These are phyloP conservation scores for Metschnikowia picachoensis DNA, from an alignment of 805 yeast species.

Conservation along the genomic window DNA sequence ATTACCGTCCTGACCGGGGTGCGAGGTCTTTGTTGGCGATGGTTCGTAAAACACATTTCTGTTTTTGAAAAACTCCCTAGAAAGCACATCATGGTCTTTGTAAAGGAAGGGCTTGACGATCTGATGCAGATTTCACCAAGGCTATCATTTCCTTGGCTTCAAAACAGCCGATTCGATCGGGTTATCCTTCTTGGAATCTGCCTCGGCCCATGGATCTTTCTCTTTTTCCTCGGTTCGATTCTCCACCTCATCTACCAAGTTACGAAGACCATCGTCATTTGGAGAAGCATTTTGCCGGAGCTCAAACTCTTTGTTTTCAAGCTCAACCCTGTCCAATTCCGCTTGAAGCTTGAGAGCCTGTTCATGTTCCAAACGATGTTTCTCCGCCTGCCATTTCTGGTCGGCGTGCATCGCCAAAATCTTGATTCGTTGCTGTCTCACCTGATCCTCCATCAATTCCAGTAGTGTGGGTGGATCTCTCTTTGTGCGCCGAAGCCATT, in stretches of 20 bases:
- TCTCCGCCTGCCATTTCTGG: conserved; percentile 37
- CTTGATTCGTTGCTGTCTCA: conserved; percentile 52
- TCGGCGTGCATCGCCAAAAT: conserved; percentile 46
- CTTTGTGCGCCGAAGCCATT: conserved; percentile 72
- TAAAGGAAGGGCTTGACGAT: no score
- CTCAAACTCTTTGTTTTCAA: conserved; percentile 12
- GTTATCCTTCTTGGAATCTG: conserved; percentile 23
- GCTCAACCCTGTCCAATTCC: conserved; percentile 27
- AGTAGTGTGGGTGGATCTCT: conserved; percentile 54
- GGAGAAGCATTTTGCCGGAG: background rate
- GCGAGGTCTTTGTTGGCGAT: no score
- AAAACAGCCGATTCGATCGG: conserved; percentile 39
- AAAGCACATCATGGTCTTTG: no score
- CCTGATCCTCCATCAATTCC: conserved; percentile 57
- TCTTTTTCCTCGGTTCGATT: background rate
- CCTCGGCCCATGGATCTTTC: conserved; percentile 35
- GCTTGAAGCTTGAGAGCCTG: conserved; percentile 27
- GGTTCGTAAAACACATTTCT: no score
- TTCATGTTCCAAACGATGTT: conserved; percentile 30
- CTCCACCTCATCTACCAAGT: background rate
- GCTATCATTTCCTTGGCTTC: conserved; percentile 29
- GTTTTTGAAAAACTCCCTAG: no score
- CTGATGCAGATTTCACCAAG: no score
- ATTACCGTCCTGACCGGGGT: no score
- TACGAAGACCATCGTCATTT: background rate